A percentile compares a stretch with the other conserved stretches of the same genome.
Evolutionary conservation across 2,329 filamentous ascomycete genomes (phyloP).

Genomic region (Trichoderma brevicompactum): DNA sequence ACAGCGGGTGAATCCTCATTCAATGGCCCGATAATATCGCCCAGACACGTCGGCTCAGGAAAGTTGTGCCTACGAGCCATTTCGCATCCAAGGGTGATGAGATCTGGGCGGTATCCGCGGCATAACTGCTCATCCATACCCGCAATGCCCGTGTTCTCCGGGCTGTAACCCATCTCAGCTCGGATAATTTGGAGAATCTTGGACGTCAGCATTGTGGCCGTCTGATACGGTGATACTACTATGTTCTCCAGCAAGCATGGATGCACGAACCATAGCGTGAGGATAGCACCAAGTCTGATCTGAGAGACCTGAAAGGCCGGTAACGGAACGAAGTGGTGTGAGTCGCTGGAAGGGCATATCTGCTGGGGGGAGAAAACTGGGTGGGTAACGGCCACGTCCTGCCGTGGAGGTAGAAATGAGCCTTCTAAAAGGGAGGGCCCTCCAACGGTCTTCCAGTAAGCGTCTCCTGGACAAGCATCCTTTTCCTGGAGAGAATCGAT

Average conservation of each 20-base stretch:
- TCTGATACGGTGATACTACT: slow-evolving; percentile 22
- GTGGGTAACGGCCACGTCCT: slow-evolving; percentile 2
- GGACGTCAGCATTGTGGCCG: slow-evolving; percentile 2
- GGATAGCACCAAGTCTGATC: not conserved
- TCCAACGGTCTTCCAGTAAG: not conserved
- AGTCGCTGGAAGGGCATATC: not conserved
- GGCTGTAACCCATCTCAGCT: slow-evolving; percentile 26
- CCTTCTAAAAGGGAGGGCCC: not conserved
- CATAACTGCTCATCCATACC: slow-evolving; percentile 28
- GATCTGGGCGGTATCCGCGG: not conserved
- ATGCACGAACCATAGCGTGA: slow-evolving; percentile 30
- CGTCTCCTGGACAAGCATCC: not conserved
- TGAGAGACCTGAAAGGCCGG: slow-evolving; percentile 9
- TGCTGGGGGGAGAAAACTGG: not conserved
- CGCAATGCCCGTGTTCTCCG: slow-evolving; percentile 18
- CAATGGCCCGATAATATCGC: not conserved
- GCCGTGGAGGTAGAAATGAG: slow-evolving; percentile 5
- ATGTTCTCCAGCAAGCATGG: slow-evolving; percentile 25
- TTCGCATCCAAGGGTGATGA: slow-evolving; percentile 9
- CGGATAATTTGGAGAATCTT: slow-evolving; percentile 26
- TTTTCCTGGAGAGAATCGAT: slow-evolving; percentile 28
- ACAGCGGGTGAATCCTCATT: not conserved
- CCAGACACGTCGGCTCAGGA: not conserved
- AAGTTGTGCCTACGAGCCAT: not conserved
- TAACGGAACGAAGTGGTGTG: not conserved